Base-by-base conservation (phyloP, 2,329 filamentous ascomycete genomes). In the Sphaerulina musiva region DNA sequence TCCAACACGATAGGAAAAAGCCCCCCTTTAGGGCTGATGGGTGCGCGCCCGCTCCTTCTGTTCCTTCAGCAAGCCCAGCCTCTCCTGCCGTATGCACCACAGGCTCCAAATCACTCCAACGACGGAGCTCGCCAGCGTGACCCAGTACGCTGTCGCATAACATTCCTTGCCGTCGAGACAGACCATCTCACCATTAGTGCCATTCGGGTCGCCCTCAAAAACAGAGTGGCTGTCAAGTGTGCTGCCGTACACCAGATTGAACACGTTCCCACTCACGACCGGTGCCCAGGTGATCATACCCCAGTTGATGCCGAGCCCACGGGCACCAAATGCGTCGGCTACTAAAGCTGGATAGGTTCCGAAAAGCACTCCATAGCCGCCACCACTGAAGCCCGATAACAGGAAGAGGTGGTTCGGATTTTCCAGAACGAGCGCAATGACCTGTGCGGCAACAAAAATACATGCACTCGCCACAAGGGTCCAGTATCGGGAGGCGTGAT, bases 301-400 rank as follows among this genome's bases (percentile, higher is more conserved):
- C 92, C 93, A 98, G 67, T 97, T 98, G 68, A 95, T 89, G 52
- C 86, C 90, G 45, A 98, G 77, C 1, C 91, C 92, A 57, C 85
- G 80, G 26, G 96, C 86, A 6, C 93, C 93, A 69, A 98, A 98
- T 0, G 86, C 85, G 68, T 97, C 91, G 6, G 91, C 89, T 4
- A 78, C 75, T 14, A 97, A 83, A 10, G 90, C 91, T 0, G 93
- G 93, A 70, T 88, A 95, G 17, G 95, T 91, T 34, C 93, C 93
- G 62, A 97, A 97, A 0, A 97, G 78, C 60, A 95, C 89, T 2
- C 93, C 93, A 69, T 98, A 98, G 1, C 84, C 91, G 1, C 97
- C 76, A 0, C 93, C 93, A 0, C 87, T 95, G 20, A 95, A 78
- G 0, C 84, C 81, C 0, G 91, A 96, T 14, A 97, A 84, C 29